Base-by-base conservation (phyloP, 495 filamentous ascomycete species). In the Sphaerosporella brunnea region DNA sequence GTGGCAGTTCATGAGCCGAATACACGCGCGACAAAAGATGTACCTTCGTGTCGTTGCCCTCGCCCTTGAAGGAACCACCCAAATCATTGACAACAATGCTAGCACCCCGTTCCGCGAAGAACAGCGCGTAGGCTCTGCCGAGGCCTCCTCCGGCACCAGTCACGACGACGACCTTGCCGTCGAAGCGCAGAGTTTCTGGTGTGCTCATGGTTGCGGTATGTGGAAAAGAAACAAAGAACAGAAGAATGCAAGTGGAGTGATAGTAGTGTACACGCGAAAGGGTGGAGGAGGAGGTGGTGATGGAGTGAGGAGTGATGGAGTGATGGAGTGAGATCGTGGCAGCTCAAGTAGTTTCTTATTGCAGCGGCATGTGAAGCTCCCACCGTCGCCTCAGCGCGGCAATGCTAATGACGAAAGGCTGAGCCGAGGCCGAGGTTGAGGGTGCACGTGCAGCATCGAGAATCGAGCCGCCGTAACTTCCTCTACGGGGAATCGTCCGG, bases 61-160 rank as follows among this genome's bases (percentile, higher is more conserved):
- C 88, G 53, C 90, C 90, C 61, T 86, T 84, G 71, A 93, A 87
- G 16, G 86, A 92, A 28, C 79, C 85, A 49, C 90, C 90, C 28
- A 97, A 75, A 60, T 97, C 90, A 62, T 97, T 97, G 53, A 97
- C 90, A 32, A 97, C 87, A 52, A 97, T 82, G 67, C 84, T 96
- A 45, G 90, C 90, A 53, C 90, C 90, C 57, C 86, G 73, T 42
- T 81, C 83, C 49, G 72, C 90, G 63, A 93, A 96, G 73, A 94
- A 95, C 30, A 76, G 67, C 52, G 84, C 83, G 69, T 95, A 95
- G 60, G 80, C 80, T 67, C 86, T 92, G 44, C 90, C 90, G 45
- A 96, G 67, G 49, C 92, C 90, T 65, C 92, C 92, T 49, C 90
- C 88, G 45, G 92, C 92, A 54, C 90, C 90, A 39, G 92, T 97